These are phyloP conservation scores for Calamus simplicifolius DNA, from an alignment of 176 grass and related monocot genomes.

Conservation along the genomic window DNA sequence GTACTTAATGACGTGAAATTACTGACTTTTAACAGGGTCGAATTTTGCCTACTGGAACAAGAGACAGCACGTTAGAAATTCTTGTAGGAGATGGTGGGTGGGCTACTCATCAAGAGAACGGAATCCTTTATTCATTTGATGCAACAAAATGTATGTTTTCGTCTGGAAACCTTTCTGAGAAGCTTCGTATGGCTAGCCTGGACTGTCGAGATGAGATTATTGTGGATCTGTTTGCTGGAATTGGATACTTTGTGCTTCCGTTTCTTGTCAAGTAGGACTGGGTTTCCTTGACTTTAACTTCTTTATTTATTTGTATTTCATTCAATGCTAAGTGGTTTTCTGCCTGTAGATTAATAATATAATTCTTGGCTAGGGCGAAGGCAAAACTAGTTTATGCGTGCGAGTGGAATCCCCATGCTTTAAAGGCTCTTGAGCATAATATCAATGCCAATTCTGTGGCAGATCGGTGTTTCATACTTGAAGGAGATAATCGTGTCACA, in stretches of 20 bases:
- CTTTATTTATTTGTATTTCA: not conserved
- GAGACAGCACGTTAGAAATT: conserved; percentile 87
- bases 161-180: conserved; percentile 89
- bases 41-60: conserved; percentile 77
- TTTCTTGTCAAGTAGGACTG: conserved; percentile 85
- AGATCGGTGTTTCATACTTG: conserved; percentile 70
- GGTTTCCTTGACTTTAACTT: not conserved
- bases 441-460: conserved; percentile 53
- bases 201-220: conserved; percentile 76
- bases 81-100: conserved; percentile 66
- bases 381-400: conserved; percentile 95
- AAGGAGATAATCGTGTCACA: conserved; percentile 82
- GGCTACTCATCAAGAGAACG: conserved; percentile 82
- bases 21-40: conserved; percentile 38
- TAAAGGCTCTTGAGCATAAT: conserved; percentile 68
- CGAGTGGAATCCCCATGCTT: conserved; percentile 86
- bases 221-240: conserved; percentile 91
- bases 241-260: conserved; percentile 91
- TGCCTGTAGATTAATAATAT: not conserved
- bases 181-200: conserved; percentile 68
- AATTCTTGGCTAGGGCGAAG: conserved; percentile 48
- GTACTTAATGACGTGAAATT: too few species aligned
- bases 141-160: conserved; percentile 97
- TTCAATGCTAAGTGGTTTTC: not conserved
- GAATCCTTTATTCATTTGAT: conserved; percentile 82